Conservation (phyloP, 495 filamentous ascomycete species). For the Penicillium manginii region DNA sequence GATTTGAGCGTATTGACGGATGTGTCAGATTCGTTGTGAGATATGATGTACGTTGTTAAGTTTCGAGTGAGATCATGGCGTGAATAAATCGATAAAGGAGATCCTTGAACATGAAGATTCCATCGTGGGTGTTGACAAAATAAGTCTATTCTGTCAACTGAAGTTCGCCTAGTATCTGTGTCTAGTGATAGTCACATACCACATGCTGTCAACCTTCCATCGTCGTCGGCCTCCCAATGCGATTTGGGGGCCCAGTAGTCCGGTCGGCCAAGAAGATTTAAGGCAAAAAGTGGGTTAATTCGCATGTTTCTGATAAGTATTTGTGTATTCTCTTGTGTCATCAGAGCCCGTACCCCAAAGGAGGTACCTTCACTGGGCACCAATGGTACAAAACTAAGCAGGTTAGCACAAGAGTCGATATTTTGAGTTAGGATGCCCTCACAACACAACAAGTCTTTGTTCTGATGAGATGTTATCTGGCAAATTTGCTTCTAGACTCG, state of each 20-base stretch:
- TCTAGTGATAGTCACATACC: not conserved
- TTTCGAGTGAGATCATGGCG: conserved; percentile 12
- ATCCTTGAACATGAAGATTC: conserved; percentile 18
- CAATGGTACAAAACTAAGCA: conserved; percentile 11
- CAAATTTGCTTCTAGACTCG: not conserved
- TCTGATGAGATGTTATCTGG: not conserved
- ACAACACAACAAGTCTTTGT: conserved; percentile 15
- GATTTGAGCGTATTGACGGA: conserved; percentile 14
- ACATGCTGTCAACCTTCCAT: conserved; percentile 12
- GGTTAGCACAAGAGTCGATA: not conserved
- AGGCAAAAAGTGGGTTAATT: conserved; percentile 10
- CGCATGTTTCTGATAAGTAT: conserved; percentile 6
- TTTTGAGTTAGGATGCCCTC: not conserved
- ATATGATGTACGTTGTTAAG: conserved; percentile 19
- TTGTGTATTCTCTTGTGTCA: conserved; percentile 11
- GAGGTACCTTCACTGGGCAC: conserved; percentile 14
- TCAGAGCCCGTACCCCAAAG: conserved; percentile 8
- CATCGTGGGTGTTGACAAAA: conserved; percentile 22
- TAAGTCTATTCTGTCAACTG: conserved; percentile 3
- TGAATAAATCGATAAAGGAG: conserved; percentile 17
- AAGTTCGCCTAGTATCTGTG: not conserved
- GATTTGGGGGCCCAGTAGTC: conserved; percentile 12
- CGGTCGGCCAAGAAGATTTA: conserved; percentile 6
- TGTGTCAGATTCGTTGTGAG: conserved; percentile 13
- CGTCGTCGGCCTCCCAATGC: conserved; percentile 10